Percentiles rank a stretch among this genome's conserved stretches.
Evolutionary conservation across 768 basidiomycete genomes (phyloP).

Genomic region (Psilocybe cyanescens): DNA sequence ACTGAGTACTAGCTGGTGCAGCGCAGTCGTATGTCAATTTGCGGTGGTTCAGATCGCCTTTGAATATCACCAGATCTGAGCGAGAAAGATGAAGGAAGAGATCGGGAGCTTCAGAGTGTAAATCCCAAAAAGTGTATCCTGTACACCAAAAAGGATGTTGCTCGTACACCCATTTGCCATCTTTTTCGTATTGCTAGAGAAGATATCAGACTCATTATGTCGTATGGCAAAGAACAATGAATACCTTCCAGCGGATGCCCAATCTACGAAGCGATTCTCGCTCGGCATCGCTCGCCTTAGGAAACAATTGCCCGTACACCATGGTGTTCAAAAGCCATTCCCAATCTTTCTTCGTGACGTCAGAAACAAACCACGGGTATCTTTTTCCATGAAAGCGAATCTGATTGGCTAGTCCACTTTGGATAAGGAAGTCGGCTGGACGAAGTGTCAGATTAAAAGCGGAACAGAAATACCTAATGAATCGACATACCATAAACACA

Average conservation of each 20-base stretch:
- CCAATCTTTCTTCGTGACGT: conserved; percentile 93
- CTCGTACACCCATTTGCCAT: conserved; percentile 94
- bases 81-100: conserved; percentile 90
- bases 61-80: conserved; percentile 92
- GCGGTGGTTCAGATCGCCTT: conserved; percentile 93
- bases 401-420: conserved; percentile 82
- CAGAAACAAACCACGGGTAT: conserved; percentile 93
- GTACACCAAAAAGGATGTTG: conserved; percentile 95
- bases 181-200: conserved; percentile 82
- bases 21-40: conserved; percentile 89
- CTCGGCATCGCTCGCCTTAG: conserved; percentile 78
- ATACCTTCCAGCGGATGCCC: conserved; percentile 88
- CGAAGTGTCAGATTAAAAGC: conserved; percentile 9
- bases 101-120: conserved; percentile 84
- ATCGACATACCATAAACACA: conserved; percentile 70
- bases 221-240: conserved; percentile 1
- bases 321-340: conserved; percentile 87
- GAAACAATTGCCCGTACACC: conserved; percentile 93
- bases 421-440: conserved; percentile 89
- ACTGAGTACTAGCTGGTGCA: conserved; percentile 84
- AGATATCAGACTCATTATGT: neutral
- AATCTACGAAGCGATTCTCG: conserved; percentile 79
- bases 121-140: conserved; percentile 94
- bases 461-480: neutral
- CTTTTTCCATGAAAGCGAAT: conserved; percentile 96